Evolutionary conservation across 2,329 filamentous ascomycete genomes (phyloP).

Genomic region (Alternaria solani): DNA sequence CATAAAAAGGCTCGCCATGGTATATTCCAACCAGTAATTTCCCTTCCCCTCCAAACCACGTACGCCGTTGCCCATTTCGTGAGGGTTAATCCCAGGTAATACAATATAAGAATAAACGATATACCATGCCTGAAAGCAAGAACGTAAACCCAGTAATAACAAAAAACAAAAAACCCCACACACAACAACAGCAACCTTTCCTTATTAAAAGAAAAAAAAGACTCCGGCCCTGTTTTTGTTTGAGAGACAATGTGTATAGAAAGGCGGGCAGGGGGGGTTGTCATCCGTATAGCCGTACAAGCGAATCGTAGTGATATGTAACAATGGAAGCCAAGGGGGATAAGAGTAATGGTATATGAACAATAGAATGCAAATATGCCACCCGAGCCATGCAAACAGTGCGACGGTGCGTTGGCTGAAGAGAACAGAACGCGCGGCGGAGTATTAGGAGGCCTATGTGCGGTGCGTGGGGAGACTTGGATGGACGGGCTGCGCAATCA

Average conservation of each 20-base stretch:
- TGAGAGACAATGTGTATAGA: not conserved
- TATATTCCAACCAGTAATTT: not conserved
- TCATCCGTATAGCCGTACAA: not conserved
- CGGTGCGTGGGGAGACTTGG: constrained; percentile 4
- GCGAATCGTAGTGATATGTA: constrained; percentile 13
- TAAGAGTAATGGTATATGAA: constrained; percentile 35
- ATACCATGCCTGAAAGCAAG: constrained; percentile 8
- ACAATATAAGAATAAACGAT: not conserved
- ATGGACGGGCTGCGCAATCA: constrained; percentile 14
- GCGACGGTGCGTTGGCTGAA: not conserved
- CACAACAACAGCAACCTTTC: no score
- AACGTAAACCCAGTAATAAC: not conserved
- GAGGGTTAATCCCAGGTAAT: not conserved
- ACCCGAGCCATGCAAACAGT: constrained; percentile 14
- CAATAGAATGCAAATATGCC: constrained; percentile 32
- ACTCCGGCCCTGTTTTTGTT: not conserved
- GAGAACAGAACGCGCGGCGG: constrained; percentile 8
- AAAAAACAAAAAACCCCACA: not conserved
- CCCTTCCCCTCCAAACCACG: no score
- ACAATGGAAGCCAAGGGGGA: constrained; percentile 8
- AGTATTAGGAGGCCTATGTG: not conserved
- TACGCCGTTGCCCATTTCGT: not conserved
- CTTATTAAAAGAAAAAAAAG: not conserved
- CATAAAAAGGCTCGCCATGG: not conserved
- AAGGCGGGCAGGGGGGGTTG: not conserved